These are phyloP conservation scores for Aspergillus udagawae DNA, from an alignment of 2,329 filamentous ascomycete species.

Conservation along the genomic window DNA sequence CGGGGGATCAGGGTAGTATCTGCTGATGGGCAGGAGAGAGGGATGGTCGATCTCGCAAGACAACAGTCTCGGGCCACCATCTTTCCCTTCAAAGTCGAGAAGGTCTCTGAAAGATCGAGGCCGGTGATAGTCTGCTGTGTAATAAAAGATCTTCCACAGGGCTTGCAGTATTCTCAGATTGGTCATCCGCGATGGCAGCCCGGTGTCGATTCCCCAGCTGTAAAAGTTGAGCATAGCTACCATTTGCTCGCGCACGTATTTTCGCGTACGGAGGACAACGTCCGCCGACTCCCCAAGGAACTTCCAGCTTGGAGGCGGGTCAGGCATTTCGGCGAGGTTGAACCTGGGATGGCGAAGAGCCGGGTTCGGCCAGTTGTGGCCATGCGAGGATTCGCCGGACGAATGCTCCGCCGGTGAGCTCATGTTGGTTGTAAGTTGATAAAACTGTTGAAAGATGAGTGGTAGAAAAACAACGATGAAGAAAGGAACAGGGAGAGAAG, in stretches of 20 bases:
- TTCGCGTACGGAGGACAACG: background rate
- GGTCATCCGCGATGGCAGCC: background rate
- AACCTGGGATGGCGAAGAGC: conserved; percentile 2
- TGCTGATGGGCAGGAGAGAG: conserved; percentile 19
- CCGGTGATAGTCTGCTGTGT: conserved; percentile 16
- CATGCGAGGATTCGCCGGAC: background rate
- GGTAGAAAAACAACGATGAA: background rate
- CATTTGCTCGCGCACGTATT: background rate
- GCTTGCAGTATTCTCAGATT: conserved; percentile 1
- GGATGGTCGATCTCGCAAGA: conserved; percentile 9
- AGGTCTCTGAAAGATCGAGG: conserved; percentile 14
- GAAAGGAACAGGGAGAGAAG: background rate
- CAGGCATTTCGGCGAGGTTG: conserved; percentile 5
- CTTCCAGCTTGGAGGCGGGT: conserved; percentile 3
- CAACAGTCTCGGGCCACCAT: conserved; percentile 31
- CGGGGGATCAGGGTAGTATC: conserved; percentile 16
- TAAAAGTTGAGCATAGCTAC: conserved; percentile 13
- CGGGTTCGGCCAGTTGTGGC: conserved; percentile 1
- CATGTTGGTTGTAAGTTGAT: conserved; percentile 1
- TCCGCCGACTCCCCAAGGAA: conserved; percentile 5
- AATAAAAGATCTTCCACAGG: conserved; percentile 25
- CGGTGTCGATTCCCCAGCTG: conserved; percentile 25
- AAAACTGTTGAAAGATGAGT: background rate
- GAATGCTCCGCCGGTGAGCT: background rate
- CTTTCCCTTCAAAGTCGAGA: conserved; percentile 14